Evolutionary conservation across 257 asterid species (phyloP), one percentile per base, ranked within the genome.

Genomic region (Linaria vulgaris): DNA sequence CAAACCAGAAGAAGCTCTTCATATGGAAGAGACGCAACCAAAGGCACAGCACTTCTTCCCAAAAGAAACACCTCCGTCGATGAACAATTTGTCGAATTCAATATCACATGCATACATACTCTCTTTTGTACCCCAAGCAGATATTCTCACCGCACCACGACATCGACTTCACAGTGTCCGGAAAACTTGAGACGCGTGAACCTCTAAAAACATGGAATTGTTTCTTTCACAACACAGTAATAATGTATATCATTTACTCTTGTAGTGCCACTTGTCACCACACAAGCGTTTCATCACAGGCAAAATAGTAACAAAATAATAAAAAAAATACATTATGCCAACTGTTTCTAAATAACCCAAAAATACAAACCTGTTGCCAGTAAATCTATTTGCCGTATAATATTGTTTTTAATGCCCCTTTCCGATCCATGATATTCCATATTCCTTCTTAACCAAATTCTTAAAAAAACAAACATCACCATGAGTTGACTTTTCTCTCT

Each of bases 111-210:
- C n/a, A n/a, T n/a, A n/a, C n/a, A 77, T 94, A 94, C 75, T 90
- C 99, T 76, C 89, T 90, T 72, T 74, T 78, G 56, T 85, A 75
- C 66, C 96, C 99, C 80, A 94, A 61, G 72, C 99, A 94, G 62
- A 94, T 79, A 74, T 90, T 94, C 72, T 94, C 99, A 62, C 96
- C 96, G 73, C 96, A 90, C 99, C 99, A 94, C 47, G 97, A 83
- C 83, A 94, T 81, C 17, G 97, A 90, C 79, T 87, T 94, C 56
- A 94, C 96, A 12, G 83, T 60, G 73, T 94, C 99, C 21, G 99
- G 94, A 72, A 27, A 27, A 27, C 6, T 27, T 2, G 34, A 27
- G 34, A 27, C 34, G 34, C 34, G 34, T 27, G 6, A 27, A 27
- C 34, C 34, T 27, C 34, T 27, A 2, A 27, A 27, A 27, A 27